phyloP scores from a whole-genome alignment of 129 eudicot species.

The Chrysanthemum seticuspe region DNA sequence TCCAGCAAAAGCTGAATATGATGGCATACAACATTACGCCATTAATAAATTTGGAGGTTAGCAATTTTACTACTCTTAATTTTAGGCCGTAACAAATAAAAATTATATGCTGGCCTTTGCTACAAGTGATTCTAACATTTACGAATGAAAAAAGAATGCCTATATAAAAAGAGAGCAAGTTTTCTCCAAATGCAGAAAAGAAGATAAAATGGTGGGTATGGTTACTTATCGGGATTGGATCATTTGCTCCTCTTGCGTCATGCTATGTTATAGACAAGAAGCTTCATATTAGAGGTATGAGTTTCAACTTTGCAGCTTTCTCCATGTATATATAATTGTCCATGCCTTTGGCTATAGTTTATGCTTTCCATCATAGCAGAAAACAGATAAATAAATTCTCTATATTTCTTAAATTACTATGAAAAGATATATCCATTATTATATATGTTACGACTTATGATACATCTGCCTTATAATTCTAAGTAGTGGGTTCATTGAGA shows the following conservation, averaged over 20 bases:
- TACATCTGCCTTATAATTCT: too few relatives aligned
- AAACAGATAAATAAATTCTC: too few relatives aligned
- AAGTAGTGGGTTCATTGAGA: too few relatives aligned
- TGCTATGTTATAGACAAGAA: slow-evolving; percentile 21
- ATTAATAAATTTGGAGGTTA: not conserved
- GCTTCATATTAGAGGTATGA: slow-evolving; percentile 12
- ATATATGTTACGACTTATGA: too few relatives aligned
- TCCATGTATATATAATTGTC: not conserved
- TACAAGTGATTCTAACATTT: too few relatives aligned
- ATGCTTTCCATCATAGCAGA: too few relatives aligned
- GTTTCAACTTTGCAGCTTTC: not conserved
- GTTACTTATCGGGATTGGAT: slow-evolving; percentile 22
- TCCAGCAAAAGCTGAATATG: not conserved
- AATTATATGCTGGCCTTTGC: too few relatives aligned
- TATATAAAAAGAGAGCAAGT: not conserved
- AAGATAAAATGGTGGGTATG: not conserved
- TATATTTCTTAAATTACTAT: too few relatives aligned
- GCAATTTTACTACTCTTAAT: not conserved
- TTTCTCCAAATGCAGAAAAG: slow-evolving; percentile 1
- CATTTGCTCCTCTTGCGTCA: slow-evolving; percentile 6
- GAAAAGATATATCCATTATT: too few relatives aligned
- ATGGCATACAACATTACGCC: not conserved
- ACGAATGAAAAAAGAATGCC: not conserved
- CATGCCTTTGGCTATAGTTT: too few relatives aligned
- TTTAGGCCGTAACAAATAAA: too few relatives aligned